Base-by-base conservation (phyloP, 2,329 filamentous ascomycete genomes). In the Xylaria sp. region DNA sequence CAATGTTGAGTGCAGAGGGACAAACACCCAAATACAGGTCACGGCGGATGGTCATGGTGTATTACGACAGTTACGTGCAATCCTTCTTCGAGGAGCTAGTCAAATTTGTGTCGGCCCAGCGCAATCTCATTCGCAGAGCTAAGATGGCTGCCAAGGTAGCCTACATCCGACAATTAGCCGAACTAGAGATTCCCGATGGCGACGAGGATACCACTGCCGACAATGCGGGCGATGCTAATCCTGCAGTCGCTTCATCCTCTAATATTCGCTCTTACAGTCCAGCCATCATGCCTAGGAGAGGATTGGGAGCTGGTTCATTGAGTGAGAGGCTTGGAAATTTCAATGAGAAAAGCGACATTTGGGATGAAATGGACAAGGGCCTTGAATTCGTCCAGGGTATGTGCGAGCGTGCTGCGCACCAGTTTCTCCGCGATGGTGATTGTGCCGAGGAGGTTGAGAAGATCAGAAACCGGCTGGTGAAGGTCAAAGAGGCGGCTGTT, bases 51-150 rank as follows among this genome's bases (percentile, higher is more conserved):
- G 87, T 93, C 52, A 87, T 94, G 47, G 89, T 97, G n/a, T 92
- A 91, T 74, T 97, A 97, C 71, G 92, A 97, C 71, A 90, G 89
- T 66, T 87, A 91, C 63, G 87, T 95, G 2, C 92, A 97, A 71
- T 85, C 85, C 54, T 85, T 88, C 46, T 91, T 97, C 65, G 92
- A 96, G 68, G 81, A 88, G 58, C 77, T 96, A 54, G 92, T 96
- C 59, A 87, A 91, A 63, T 88, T 89, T 58, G 86, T 97, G 42
- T 91, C 90, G 4, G 84, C 85, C 1, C 90, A 89, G 54, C 81
- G 92, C 59, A 96, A 96, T 74, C 80, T 90, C 65, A 87, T 97
- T 73, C 87, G 92, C 53, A 95, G 93, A 74, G 91, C 88, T 55
- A 94, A 91, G 75, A 91, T 91, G 88, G 89, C 90, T 56, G 86